These are phyloP conservation scores for Sisymbrium irio DNA, from an alignment of 345 rosid genomes.

Conservation along the genomic window DNA sequence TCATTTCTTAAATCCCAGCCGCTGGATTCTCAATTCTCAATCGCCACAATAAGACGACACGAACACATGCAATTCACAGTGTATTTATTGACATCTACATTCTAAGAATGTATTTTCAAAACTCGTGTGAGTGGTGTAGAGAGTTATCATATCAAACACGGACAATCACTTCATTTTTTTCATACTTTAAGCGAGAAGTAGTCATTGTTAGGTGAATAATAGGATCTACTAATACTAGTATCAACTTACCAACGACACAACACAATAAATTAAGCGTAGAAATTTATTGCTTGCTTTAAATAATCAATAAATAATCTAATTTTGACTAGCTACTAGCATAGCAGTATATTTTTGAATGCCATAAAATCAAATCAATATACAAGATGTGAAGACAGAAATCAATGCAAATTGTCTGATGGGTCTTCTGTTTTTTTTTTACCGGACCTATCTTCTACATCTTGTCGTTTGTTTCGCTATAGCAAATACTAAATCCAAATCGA, in stretches of 20 bases:
- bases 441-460: not conserved
- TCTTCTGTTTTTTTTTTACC: not conserved
- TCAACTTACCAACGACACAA: slow-evolving; percentile 24
- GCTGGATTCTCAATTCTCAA: slow-evolving; percentile 20
- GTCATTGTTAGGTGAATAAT: slow-evolving; percentile 13
- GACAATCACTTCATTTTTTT: slow-evolving; percentile 17
- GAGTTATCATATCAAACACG: slow-evolving; percentile 19
- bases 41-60: slow-evolving; percentile 10
- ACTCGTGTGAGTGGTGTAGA: not conserved
- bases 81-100: not conserved
- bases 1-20: slow-evolving; percentile 14
- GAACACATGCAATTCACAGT: slow-evolving; percentile 16
- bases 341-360: not conserved
- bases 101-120: not conserved
- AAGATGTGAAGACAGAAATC: slow-evolving; percentile 12
- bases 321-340: not conserved
- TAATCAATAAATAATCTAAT: not conserved
- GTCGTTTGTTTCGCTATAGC: not conserved
- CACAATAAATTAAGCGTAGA: not conserved
- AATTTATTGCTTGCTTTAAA: not conserved
- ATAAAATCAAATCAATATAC: not conserved
- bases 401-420: slow-evolving; percentile 3
- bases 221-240: slow-evolving; percentile 19
- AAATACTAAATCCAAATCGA: slow-evolving; percentile 5
- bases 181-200: slow-evolving; percentile 2